A percentile compares a stretch with the other conserved stretches of the same genome.
These are phyloP conservation scores for Rhynchospora tenuis DNA, from an alignment of 176 grass and related monocot genomes.

Conservation along the genomic window DNA sequence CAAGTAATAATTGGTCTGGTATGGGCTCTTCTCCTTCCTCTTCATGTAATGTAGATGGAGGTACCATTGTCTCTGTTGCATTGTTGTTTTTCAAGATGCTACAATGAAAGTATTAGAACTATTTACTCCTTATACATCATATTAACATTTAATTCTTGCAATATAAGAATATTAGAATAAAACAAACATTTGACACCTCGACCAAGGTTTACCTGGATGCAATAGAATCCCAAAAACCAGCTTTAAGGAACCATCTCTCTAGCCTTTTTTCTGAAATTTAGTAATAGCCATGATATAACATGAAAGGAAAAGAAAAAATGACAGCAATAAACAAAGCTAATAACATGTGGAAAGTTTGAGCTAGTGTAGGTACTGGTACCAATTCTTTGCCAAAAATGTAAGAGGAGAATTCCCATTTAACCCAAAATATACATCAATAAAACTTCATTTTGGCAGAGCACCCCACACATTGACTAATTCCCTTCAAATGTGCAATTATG, in stretches of 20 bases:
- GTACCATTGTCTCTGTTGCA: conserved; percentile 62
- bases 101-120: conserved; percentile 17
- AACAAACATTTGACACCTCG: background rate
- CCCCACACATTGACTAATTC: background rate
- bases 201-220: conserved; percentile 57
- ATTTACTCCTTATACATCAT: background rate
- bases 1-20: conserved; percentile 56
- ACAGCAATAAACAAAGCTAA: background rate
- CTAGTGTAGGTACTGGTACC: background rate
- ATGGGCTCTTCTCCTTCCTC: conserved; percentile 42
- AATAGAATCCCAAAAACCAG: conserved; percentile 92
- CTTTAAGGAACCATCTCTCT: conserved; percentile 55
- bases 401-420: background rate
- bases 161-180: background rate
- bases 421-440: background rate
- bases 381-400: background rate
- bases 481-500: background rate
- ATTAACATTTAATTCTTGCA: background rate
- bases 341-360: background rate
- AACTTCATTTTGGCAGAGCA: background rate
- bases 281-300: background rate
- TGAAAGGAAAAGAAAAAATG: background rate
- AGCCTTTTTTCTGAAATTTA: conserved; percentile 13
- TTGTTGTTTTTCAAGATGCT: conserved; percentile 74
- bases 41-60: conserved; percentile 50